phyloP scores from a whole-genome alignment of 495 filamentous ascomycete genomes.

The Podospora pseudoanserina region DNA sequence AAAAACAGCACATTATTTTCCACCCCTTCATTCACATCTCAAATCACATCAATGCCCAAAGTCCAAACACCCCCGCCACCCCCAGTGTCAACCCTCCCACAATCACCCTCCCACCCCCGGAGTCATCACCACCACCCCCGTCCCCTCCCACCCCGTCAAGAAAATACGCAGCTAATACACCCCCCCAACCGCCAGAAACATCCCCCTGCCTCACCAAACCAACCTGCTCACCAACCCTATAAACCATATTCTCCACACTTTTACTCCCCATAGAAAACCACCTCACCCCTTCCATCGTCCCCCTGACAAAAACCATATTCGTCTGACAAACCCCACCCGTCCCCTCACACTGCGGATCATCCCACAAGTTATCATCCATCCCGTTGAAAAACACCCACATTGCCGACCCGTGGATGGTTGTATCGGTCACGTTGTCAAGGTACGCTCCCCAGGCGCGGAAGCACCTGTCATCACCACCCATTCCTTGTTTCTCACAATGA shows the following conservation, averaged over 20 bases:
- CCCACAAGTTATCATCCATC: conserved; percentile 25
- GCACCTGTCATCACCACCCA: conserved; percentile 30
- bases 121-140: conserved; percentile 6
- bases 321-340: conserved; percentile 39
- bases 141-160: conserved; percentile 1
- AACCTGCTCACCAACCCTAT: conserved; percentile 18
- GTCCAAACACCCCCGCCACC: not conserved
- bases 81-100: conserved; percentile 9
- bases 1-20: no score
- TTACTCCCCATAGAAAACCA: conserved; percentile 46
- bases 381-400: conserved; percentile 54
- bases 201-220: conserved; percentile 37
- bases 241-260: conserved; percentile 43
- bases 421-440: conserved; percentile 34
- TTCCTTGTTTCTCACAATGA: conserved; percentile 19
- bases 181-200: conserved; percentile 49
- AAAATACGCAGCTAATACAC: conserved; percentile 31
- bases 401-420: conserved; percentile 48
- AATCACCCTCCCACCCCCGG: not conserved
- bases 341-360: conserved; percentile 17
- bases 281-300: conserved; percentile 28
- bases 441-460: conserved; percentile 42
- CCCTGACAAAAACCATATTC: conserved; percentile 39
- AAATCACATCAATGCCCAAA: conserved; percentile 5
- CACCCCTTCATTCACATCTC: no score